phyloP scores from a whole-genome alignment of 75 land plant genomes.

The Sequoia sempervirens region DNA sequence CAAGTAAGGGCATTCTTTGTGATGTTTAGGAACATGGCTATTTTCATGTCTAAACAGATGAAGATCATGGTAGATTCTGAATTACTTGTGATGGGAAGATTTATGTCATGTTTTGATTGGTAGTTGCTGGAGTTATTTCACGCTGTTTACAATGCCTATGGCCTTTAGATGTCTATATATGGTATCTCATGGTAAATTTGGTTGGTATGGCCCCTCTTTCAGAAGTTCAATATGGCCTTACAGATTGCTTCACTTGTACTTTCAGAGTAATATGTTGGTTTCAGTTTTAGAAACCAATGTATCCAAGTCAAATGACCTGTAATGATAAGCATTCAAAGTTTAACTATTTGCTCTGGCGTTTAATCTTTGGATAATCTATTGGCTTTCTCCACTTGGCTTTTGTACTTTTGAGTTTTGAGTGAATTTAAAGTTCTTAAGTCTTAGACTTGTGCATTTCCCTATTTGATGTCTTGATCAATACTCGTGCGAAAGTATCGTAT shows the following conservation, averaged over 20 bases:
- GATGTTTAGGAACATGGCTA: background rate
- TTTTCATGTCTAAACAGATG: background rate
- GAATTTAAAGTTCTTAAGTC: background rate
- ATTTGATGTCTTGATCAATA: background rate
- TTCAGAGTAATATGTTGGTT: background rate
- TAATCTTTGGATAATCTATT: background rate
- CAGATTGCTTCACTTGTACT: background rate
- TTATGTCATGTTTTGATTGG: background rate
- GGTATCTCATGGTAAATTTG: background rate
- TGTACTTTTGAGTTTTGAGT: background rate
- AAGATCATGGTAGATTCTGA: background rate
- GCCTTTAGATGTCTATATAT: background rate
- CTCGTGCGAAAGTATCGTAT: background rate
- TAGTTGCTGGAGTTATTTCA: background rate
- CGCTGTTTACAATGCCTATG: background rate
- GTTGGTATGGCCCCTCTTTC: too few relatives aligned
- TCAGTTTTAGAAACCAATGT: background rate
- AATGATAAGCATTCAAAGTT: background rate
- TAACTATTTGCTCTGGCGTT: background rate
- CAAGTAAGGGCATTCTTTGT: background rate
- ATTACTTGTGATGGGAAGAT: background rate
- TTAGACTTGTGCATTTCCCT: background rate
- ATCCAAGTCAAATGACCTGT: background rate
- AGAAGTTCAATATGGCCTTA: background rate
- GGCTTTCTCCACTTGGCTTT: background rate